phyloP scores from a whole-genome alignment of 169 alveolate species.

The Plasmodium coatneyi region DNA sequence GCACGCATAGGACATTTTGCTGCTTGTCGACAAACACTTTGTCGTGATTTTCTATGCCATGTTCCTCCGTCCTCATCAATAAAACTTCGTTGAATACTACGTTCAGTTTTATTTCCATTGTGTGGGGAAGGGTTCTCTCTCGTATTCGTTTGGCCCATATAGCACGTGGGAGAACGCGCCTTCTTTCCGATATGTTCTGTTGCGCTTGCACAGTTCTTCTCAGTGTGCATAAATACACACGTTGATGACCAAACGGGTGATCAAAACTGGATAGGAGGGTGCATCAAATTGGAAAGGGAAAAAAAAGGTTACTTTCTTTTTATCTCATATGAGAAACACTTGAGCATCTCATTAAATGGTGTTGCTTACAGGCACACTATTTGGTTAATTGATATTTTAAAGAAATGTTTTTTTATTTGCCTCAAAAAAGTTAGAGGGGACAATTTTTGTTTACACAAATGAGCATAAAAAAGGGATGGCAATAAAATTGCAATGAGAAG shows the following conservation, averaged over 20 bases:
- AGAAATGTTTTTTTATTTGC: not conserved
- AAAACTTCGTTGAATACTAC: conserved; percentile 35
- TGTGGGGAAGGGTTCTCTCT: not conserved
- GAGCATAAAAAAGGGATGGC: not conserved
- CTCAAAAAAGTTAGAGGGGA: not conserved
- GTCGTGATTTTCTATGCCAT: conserved; percentile 67
- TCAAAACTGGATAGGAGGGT: not conserved
- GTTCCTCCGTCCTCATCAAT: conserved; percentile 32
- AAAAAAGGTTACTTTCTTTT: not conserved
- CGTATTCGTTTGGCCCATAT: not conserved
- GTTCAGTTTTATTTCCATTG: conserved; percentile 71
- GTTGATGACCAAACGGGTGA: not conserved
- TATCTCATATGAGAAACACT: not conserved
- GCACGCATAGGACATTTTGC: conserved; percentile 49
- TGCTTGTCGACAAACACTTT: conserved; percentile 40
- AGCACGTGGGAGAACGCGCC: not conserved
- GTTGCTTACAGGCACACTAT: not conserved
- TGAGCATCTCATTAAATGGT: not conserved
- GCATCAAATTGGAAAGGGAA: not conserved
- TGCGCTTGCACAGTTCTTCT: not conserved
- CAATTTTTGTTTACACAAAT: not conserved
- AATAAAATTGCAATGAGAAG: not conserved
- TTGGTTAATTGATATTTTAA: not conserved
- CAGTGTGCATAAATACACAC: not conserved
- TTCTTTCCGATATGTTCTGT: not conserved